Conservation (phyloP, 2,329 filamentous ascomycete genomes). For the Ophiocordyceps sinensis region DNA sequence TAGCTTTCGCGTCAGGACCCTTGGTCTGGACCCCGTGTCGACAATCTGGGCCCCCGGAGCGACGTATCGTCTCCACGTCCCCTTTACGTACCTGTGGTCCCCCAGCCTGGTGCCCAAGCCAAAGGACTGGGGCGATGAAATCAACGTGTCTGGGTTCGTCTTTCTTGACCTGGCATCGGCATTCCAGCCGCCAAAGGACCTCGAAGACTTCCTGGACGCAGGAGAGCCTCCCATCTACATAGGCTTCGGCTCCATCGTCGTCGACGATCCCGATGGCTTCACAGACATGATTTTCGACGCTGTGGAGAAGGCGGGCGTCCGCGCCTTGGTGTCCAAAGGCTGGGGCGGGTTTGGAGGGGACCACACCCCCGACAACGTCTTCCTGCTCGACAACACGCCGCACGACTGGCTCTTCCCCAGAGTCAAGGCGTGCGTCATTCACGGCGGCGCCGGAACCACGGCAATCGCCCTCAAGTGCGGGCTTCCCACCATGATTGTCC, state of each 20-base stretch:
- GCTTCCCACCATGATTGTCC: conserved; percentile 61
- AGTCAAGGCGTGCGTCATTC: conserved; percentile 53
- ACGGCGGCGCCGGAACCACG: conserved; percentile 66
- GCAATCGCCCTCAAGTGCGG: conserved; percentile 59
- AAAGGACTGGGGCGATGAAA: conserved; percentile 50
- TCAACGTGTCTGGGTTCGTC: conserved; percentile 66
- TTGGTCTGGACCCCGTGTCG: conserved; percentile 59
- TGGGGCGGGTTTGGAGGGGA: conserved; percentile 57
- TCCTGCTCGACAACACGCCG: conserved; percentile 58
- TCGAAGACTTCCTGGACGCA: conserved; percentile 39
- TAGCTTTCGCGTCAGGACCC: conserved; percentile 52
- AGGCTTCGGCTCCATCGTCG: conserved; percentile 63
- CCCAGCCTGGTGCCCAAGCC: conserved; percentile 53
- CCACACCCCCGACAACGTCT: conserved; percentile 46
- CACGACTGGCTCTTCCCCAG: conserved; percentile 66
- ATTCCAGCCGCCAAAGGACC: conserved; percentile 41
- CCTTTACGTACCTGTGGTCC: conserved; percentile 62
- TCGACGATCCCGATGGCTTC: conserved; percentile 55
- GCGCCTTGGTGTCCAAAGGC: conserved; percentile 59
- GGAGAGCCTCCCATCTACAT: conserved; percentile 55
- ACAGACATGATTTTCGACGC: conserved; percentile 60
- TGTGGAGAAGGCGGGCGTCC: conserved; percentile 47
- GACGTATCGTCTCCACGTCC: conserved; percentile 58
- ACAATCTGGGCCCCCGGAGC: conserved; percentile 65
- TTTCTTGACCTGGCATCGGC: conserved; percentile 55